phyloP scores from a whole-genome alignment of 1,139 yeast species.

The Suhomyces bribrorum region DNA sequence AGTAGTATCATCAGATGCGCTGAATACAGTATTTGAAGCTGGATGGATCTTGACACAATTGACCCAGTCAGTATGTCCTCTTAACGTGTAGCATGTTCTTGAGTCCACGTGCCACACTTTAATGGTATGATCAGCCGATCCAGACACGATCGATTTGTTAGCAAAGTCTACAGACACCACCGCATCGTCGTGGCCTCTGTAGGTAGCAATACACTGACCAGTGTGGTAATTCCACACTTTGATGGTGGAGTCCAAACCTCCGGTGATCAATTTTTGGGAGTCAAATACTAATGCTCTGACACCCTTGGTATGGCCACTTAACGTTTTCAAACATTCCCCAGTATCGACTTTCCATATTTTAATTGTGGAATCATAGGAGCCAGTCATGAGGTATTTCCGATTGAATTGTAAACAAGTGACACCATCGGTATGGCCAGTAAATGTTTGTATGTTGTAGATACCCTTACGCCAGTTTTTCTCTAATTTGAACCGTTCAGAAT shows the following conservation, averaged over 20 bases:
- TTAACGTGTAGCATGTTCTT: constrained; percentile 83
- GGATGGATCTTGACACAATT: constrained; percentile 86
- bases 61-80: constrained; percentile 94
- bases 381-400: constrained; percentile 78
- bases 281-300: constrained; percentile 84
- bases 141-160: constrained; percentile 84
- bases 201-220: constrained; percentile 91
- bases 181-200: constrained; percentile 87
- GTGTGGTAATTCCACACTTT: constrained; percentile 95
- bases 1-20: constrained; percentile 90
- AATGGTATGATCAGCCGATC: constrained; percentile 88
- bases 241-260: constrained; percentile 87
- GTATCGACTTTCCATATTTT: constrained; percentile 87
- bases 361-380: constrained; percentile 85
- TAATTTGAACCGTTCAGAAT: constrained; percentile 84
- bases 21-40: constrained; percentile 73
- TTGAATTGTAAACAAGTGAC: constrained; percentile 81
- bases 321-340: constrained; percentile 73
- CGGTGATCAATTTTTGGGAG: constrained; percentile 84
- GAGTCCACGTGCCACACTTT: constrained; percentile 97
- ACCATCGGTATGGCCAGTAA: constrained; percentile 86
- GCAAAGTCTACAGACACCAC: constrained; percentile 80
- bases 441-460: constrained; percentile 58
- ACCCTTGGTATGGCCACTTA: constrained; percentile 83
- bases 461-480: constrained; percentile 96